Conservation (phyloP, 176 grass and related monocot genomes). For the Cocos nucifera region DNA sequence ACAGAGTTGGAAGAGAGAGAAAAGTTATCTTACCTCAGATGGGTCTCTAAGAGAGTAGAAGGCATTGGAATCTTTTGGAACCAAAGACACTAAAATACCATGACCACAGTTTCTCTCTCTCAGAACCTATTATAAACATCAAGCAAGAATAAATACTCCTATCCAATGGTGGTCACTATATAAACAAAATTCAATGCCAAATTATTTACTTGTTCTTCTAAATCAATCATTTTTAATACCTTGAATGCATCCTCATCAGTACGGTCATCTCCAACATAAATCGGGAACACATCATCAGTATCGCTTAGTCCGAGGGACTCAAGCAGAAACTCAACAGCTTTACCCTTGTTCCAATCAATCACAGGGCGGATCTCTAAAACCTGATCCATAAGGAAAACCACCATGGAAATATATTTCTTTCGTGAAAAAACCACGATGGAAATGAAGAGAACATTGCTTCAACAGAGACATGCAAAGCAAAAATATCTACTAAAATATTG, state of each 20-base stretch:
- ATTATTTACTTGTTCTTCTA: too few relatives aligned
- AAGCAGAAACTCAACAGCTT: constrained; percentile 54
- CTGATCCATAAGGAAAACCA: neutral
- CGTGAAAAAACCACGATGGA: too few relatives aligned
- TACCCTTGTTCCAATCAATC: constrained; percentile 58
- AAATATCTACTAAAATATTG: neutral
- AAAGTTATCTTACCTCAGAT: constrained; percentile 1
- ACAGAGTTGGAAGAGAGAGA: too few relatives aligned
- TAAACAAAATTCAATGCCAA: too few relatives aligned
- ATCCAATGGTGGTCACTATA: too few relatives aligned
- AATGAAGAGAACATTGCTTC: neutral
- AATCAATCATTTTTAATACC: constrained; percentile 1
- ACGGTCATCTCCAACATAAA: constrained; percentile 46
- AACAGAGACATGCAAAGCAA: neutral
- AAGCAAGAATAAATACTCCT: too few relatives aligned
- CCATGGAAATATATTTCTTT: too few relatives aligned
- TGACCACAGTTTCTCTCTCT: neutral
- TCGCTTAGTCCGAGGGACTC: constrained; percentile 38
- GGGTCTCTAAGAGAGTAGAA: constrained; percentile 12
- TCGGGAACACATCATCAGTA: constrained; percentile 30
- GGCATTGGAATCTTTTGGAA: constrained; percentile 18
- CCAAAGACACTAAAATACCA: constrained; percentile 17
- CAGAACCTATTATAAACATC: constrained; percentile 2
- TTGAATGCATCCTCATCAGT: constrained; percentile 60
- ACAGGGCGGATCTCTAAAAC: constrained; percentile 54